Conservation (phyloP, 345 rosid genomes). For the Syzygium aqueum region DNA sequence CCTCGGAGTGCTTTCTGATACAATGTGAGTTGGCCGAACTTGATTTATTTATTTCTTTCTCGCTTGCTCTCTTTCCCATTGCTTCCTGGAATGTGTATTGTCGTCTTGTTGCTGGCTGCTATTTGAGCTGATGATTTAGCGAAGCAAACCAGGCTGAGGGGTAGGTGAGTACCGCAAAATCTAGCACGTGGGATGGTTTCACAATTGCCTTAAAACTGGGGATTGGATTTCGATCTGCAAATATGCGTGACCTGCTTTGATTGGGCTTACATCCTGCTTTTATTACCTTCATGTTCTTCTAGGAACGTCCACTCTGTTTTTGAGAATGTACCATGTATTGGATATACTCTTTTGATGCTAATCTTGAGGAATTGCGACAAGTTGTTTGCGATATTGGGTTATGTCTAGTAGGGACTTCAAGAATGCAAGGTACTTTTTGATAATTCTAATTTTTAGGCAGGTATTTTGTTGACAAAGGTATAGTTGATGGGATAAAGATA, state of each 20-base stretch:
- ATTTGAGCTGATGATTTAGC: not conserved
- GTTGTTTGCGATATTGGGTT: not conserved
- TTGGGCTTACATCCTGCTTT: not conserved
- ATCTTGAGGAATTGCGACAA: not conserved
- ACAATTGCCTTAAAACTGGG: not conserved
- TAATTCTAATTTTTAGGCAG: not conserved
- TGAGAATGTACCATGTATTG: not conserved
- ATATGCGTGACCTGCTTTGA: not conserved
- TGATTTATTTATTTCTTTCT: no score
- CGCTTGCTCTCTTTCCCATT: not conserved
- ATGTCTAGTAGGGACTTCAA: not conserved
- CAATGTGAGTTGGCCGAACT: conserved; percentile 36
- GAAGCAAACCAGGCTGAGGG: not conserved
- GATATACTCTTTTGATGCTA: not conserved
- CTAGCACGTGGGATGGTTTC: not conserved
- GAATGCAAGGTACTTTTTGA: not conserved
- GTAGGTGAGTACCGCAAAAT: not conserved
- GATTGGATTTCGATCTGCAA: not conserved
- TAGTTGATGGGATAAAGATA: not conserved
- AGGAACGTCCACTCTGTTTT: not conserved
- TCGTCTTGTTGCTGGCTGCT: not conserved
- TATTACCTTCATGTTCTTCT: not conserved
- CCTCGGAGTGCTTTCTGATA: conserved; percentile 66
- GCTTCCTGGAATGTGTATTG: not conserved
- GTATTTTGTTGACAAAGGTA: not conserved